Conservation (phyloP, 768 basidiomycete genomes). For the Mrakia frigida region DNA sequence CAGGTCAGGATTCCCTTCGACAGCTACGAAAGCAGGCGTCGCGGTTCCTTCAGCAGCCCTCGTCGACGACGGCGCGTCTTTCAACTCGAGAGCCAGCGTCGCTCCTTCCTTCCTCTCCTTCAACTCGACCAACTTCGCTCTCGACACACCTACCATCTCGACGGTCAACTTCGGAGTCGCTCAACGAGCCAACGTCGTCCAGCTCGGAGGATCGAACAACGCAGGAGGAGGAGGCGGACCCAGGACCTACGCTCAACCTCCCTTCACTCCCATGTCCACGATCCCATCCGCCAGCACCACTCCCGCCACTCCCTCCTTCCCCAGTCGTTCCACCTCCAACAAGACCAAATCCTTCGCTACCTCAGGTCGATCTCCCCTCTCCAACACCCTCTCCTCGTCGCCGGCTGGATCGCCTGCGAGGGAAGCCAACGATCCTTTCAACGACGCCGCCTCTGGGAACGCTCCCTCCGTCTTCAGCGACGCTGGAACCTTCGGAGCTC, state of each 20-base stretch:
- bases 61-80: constrained; percentile 2
- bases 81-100: constrained; percentile 13
- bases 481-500: constrained; percentile 10
- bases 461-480: neutral
- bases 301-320: neutral
- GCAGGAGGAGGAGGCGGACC: neutral
- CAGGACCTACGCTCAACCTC: neutral
- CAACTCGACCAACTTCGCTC: constrained; percentile 30
- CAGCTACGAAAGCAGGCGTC: constrained; percentile 19
- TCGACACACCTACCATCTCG: constrained; percentile 31
- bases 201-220: constrained; percentile 14
- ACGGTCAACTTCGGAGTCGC: constrained; percentile 32
- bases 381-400: neutral
- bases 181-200: constrained; percentile 27
- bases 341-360: constrained; percentile 1
- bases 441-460: constrained; percentile 11
- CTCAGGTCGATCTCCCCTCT: constrained; percentile 28
- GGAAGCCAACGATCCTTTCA: constrained; percentile 28
- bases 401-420: constrained; percentile 1
- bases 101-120: constrained; percentile 31
- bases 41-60: constrained; percentile 7
- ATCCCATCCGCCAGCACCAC: neutral
- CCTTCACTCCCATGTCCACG: constrained; percentile 1
- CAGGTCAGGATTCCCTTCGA: neutral
- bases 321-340: neutral